A percentile compares a stretch with the other conserved stretches of the same genome.
phyloP scores from a whole-genome alignment of 169 alveolate species.

The Cardiosporidium cionae region DNA sequence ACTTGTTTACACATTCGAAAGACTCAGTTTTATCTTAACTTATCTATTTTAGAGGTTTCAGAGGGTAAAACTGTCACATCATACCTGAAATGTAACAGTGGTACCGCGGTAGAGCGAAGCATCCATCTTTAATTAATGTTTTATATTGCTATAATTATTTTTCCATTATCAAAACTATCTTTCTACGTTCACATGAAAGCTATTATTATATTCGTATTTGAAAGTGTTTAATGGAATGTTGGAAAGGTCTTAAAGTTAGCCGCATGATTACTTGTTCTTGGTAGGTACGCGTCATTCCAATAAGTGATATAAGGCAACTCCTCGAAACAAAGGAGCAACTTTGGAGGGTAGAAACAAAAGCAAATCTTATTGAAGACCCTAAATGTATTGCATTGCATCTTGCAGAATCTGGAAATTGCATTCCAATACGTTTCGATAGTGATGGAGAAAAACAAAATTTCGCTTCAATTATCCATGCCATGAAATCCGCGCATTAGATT shows the following conservation, averaged over 20 bases:
- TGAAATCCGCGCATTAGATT: too few species aligned
- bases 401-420: constrained; percentile 47
- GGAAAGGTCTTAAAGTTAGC: background rate
- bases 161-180: background rate
- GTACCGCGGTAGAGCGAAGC: too few species aligned
- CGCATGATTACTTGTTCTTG: background rate
- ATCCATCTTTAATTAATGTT: too few species aligned
- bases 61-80: too few species aligned
- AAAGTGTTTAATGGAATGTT: too few species aligned
- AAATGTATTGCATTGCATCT: constrained; percentile 46
- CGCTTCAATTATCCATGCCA: too few species aligned
- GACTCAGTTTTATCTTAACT: too few species aligned
- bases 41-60: too few species aligned
- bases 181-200: background rate
- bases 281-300: constrained; percentile 30
- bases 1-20: too few species aligned
- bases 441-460: constrained; percentile 37
- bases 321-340: constrained; percentile 43
- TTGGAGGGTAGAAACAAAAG: constrained; percentile 47
- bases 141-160: background rate
- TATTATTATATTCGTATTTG: background rate
- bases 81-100: too few species aligned
- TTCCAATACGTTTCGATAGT: constrained; percentile 40
- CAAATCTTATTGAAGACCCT: constrained; percentile 38
- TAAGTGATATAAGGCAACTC: constrained; percentile 18